Percentiles rank a stretch among this genome's conserved stretches.
Conservation (phyloP, 441 rosid genomes). For the Rhodomyrtus psidioides region DNA sequence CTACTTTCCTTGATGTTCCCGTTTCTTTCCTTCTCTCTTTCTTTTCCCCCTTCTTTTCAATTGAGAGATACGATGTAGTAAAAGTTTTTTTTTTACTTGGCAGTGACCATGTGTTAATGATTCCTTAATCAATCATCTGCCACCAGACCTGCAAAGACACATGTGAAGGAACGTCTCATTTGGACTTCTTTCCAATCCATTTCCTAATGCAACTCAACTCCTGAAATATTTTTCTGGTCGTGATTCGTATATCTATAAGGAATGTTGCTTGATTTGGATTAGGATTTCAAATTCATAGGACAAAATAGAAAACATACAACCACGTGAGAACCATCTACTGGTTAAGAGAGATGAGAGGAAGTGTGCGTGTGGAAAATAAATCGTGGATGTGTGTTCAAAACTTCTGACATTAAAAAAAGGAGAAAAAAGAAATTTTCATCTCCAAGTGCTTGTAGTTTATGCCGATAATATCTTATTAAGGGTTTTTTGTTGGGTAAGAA, state of each 20-base stretch:
- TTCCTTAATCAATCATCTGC: background rate
- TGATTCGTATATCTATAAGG: background rate
- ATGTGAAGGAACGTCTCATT: background rate
- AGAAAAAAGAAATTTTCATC: no score
- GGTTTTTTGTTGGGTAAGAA: no score
- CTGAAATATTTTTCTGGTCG: background rate
- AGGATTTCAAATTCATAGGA: background rate
- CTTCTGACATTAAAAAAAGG: no score
- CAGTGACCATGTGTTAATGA: background rate
- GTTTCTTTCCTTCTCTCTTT: background rate
- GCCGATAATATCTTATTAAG: no score
- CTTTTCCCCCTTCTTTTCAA: no score
- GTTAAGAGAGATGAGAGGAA: no score
- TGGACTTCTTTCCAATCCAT: background rate
- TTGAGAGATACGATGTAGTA: background rate
- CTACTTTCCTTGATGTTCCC: background rate
- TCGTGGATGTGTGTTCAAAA: no score
- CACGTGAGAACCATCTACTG: background rate
- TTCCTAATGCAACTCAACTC: background rate
- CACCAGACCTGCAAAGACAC: background rate
- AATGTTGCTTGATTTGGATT: no score
- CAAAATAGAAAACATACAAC: background rate
- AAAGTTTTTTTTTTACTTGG: background rate
- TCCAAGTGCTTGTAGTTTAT: no score
- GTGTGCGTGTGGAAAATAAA: no score